Evolutionary conservation across 1,284 basidiomycete species (phyloP), one percentile per base, ranked within the genome.

Genomic region (Malassezia equina): DNA sequence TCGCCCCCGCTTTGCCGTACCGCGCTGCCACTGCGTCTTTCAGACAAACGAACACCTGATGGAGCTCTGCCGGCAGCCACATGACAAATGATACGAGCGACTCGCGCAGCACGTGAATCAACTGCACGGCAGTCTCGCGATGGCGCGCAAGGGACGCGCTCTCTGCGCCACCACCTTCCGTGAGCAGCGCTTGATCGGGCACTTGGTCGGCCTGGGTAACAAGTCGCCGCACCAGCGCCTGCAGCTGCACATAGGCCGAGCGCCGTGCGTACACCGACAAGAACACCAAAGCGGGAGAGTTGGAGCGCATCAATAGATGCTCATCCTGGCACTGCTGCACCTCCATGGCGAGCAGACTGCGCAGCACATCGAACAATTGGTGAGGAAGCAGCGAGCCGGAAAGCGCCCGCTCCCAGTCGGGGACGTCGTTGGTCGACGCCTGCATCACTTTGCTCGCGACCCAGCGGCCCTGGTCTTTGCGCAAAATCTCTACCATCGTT

Each of bases 301-400:
- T 54, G 31, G 39, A 23, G n/a, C 52, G 52, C 33, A 54, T 29
- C 39, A 45, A 32, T 13, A 34, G 29, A 8, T 32, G 21, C 28
- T 45, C 40, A 17, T 7, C 21, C 32, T 29, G 24, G 40, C 52
- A 42, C 25, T 15, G 21, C 27, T 41, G 13, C 11, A 54, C 27
- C 39, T 54, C 46, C 15, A 27, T 23, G 13, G 12, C 15, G 4
- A 44, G 12, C 23, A 54, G n/a, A 15, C 17, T 29, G 15, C 12
- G n/a, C 2, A 54, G 25, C 3, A 54, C n/a, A 2, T 21, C 24
- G 29, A 31, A 39, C 3, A 28, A 3, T 17, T 40, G 31, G 12
- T 40, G 28, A 9, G 36, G 33, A 24, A 11, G 19, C 13, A 47
- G 17, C 12, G n/a, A 17, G 11, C 39, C 45, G 15, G 51, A 27